phyloP scores from a whole-genome alignment of 2,329 filamentous ascomycete genomes.

The Fusarium nematophilum region DNA sequence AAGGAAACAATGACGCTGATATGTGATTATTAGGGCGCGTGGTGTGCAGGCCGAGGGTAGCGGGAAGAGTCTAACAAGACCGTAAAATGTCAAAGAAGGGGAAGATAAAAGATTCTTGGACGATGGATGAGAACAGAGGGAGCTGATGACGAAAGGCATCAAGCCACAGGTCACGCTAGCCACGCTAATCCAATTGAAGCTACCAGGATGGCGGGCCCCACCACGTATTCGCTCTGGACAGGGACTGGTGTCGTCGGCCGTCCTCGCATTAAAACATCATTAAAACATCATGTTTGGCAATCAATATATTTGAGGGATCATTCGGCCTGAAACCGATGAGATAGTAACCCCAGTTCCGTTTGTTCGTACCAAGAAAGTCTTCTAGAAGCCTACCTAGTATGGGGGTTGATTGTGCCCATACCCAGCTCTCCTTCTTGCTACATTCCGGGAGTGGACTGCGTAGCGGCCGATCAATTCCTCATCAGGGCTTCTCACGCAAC shows the following conservation, averaged over 20 bases:
- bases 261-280: conserved; percentile 6
- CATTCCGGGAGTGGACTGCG: conserved; percentile 8
- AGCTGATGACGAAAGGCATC: conserved; percentile 43
- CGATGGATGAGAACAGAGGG: conserved; percentile 20
- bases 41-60: conserved; percentile 15
- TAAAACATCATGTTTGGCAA: too few relatives aligned
- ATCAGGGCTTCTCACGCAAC: conserved; percentile 3
- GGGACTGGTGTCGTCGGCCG: background rate
- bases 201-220: conserved; percentile 26
- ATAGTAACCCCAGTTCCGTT: too few relatives aligned
- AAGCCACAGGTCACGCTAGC: conserved; percentile 36
- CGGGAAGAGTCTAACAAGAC: conserved; percentile 18
- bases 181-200: conserved; percentile 27
- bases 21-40: conserved; percentile 20
- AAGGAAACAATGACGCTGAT: conserved; percentile 11
- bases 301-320: too few relatives aligned
- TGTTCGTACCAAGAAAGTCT: too few relatives aligned
- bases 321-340: too few relatives aligned
- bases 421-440: background rate
- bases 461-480: conserved; percentile 29
- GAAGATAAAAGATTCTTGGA: conserved; percentile 26
- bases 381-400: too few relatives aligned
- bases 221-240: conserved; percentile 6
- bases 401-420: too few relatives aligned
- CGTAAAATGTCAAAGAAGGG: conserved; percentile 22